These are phyloP conservation scores for Pouteria glomerata DNA, from an alignment of 148 eudicot genomes.

Conservation along the genomic window DNA sequence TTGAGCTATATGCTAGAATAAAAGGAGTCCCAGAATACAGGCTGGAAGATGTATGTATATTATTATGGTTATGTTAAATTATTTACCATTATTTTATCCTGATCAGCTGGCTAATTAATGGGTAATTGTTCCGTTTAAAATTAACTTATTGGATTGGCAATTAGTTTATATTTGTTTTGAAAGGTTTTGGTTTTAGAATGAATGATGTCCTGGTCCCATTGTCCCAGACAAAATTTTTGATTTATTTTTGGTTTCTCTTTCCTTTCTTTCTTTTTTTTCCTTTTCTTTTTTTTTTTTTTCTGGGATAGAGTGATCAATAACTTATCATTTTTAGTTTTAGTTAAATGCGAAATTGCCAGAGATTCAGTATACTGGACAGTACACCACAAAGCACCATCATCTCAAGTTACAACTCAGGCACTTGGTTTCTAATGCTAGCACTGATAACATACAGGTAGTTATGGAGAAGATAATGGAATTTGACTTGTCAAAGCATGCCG, in stretches of 20 bases:
- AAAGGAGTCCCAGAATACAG: slow-evolving; percentile 71
- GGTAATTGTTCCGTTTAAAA: slow-evolving; percentile 1
- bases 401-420: too few species aligned
- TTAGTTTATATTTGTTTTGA: too few species aligned
- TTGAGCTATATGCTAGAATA: slow-evolving; percentile 88
- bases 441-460: slow-evolving; percentile 54
- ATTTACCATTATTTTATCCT: background rate
- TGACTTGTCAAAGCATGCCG: slow-evolving; percentile 78
- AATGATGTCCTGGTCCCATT: slow-evolving; percentile 1
- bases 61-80: background rate
- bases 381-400: too few species aligned
- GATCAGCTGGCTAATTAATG: slow-evolving; percentile 2
- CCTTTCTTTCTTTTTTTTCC: too few species aligned
- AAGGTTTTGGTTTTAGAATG: slow-evolving; percentile 4
- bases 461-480: slow-evolving; percentile 79
- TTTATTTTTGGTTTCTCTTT: too few species aligned
- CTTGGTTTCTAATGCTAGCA: slow-evolving; percentile 4
- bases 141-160: background rate
- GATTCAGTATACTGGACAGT: background rate
- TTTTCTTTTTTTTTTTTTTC: background rate
- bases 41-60: slow-evolving; percentile 60
- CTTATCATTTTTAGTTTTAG: background rate
- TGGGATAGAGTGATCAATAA: background rate
- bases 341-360: background rate
- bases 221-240: background rate